Evolutionary conservation across 352 stramenopile species (phyloP).

Genomic region (Aphanomyces astaci): DNA sequence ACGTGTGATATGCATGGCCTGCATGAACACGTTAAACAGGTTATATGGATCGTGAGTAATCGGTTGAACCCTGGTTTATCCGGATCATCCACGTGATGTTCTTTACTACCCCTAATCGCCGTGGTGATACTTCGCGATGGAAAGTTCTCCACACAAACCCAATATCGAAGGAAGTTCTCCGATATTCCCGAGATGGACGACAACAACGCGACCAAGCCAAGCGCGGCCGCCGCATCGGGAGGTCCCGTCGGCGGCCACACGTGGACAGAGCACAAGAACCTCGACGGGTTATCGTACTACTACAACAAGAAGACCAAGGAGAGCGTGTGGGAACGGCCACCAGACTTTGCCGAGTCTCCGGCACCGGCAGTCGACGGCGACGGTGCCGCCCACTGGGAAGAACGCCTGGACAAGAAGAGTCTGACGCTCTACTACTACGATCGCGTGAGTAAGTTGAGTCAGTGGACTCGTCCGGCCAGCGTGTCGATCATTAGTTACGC

Average conservation of each 20-base stretch:
- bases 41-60: not conserved
- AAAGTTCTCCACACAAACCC: constrained; percentile 3
- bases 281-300: constrained; percentile 81
- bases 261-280: constrained; percentile 82
- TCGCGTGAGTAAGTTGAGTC: constrained; percentile 63
- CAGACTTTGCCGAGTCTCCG: constrained; percentile 46
- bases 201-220: not conserved
- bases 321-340: constrained; percentile 79
- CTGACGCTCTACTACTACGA: constrained; percentile 83
- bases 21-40: not conserved
- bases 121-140: not conserved
- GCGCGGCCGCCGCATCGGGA: not conserved
- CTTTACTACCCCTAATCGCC: not conserved
- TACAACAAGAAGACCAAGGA: constrained; percentile 84
- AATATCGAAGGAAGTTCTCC: constrained; percentile 2
- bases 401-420: constrained; percentile 83
- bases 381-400: constrained; percentile 52
- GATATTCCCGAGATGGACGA: constrained; percentile 7
- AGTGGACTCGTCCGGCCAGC: constrained; percentile 67
- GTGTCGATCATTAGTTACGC: constrained; percentile 69
- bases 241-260: constrained; percentile 26
- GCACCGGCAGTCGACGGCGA: not conserved
- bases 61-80: not conserved
- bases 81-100: not conserved
- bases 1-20: too few relatives aligned